These are phyloP conservation scores for Roridomyces roridus DNA, from an alignment of 768 basidiomycete species.

Conservation along the genomic window DNA sequence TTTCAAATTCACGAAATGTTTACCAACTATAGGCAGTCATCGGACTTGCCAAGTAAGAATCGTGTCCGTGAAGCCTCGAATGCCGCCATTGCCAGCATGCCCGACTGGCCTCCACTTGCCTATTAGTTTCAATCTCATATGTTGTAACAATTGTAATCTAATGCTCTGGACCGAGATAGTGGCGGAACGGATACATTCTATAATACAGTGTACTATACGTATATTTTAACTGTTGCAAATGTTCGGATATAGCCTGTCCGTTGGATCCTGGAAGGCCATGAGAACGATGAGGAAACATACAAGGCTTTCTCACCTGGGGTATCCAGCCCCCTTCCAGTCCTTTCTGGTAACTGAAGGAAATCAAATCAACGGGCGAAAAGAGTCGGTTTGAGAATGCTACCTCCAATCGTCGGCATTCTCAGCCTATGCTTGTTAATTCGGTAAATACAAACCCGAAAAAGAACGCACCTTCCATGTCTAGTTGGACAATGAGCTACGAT, in stretches of 20 bases:
- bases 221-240: conserved; percentile 46
- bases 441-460: too few relatives aligned
- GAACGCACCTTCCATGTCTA: conserved; percentile 75
- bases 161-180: too few relatives aligned
- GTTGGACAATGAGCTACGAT: conserved; percentile 30
- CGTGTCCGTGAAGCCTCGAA: conserved; percentile 83
- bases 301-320: conserved; percentile 40
- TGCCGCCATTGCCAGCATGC: conserved; percentile 72
- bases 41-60: conserved; percentile 71
- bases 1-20: conserved; percentile 83
- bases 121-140: conserved; percentile 29
- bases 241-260: conserved; percentile 67
- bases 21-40: conserved; percentile 74
- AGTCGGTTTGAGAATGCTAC: neutral
- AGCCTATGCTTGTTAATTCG: conserved; percentile 1
- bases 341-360: conserved; percentile 79
- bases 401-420: conserved; percentile 25
- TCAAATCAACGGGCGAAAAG: conserved; percentile 22
- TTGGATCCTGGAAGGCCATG: conserved; percentile 56
- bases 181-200: too few relatives aligned
- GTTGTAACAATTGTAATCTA: neutral
- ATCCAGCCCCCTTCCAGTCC: conserved; percentile 82
- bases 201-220: neutral
- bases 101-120: conserved; percentile 70
- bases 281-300: neutral